Conservation (phyloP, 768 basidiomycete genomes). For the Phanerochaete carnosa region DNA sequence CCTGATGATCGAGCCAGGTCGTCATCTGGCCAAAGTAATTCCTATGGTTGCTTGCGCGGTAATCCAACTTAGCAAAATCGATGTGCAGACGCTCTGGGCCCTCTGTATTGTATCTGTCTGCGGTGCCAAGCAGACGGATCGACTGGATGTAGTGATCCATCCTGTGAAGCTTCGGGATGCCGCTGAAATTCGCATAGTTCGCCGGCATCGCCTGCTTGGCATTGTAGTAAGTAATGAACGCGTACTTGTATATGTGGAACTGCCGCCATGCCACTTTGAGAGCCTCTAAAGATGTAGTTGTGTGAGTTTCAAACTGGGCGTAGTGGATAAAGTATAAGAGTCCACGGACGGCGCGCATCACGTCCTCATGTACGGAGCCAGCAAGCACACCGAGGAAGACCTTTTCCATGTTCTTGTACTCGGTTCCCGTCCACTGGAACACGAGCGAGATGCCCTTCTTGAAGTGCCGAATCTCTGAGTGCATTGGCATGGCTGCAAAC, state of each 20-base stretch:
- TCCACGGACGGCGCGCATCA: constrained; percentile 26
- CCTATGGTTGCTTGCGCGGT: constrained; percentile 20
- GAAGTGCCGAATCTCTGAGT: constrained; percentile 15
- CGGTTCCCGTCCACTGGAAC: too few relatives aligned
- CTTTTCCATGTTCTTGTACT: too few relatives aligned
- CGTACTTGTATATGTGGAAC: too few relatives aligned
- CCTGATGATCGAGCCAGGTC: constrained; percentile 14
- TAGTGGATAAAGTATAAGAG: constrained; percentile 38
- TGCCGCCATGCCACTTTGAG: too few relatives aligned
- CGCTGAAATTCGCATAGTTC: too few relatives aligned
- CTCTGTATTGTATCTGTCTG: too few relatives aligned
- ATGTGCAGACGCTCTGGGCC: constrained; percentile 26
- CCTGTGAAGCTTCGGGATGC: constrained; percentile 25
- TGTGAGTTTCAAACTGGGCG: constrained; percentile 33
- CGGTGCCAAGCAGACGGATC: constrained; percentile 15
- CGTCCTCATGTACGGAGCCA: constrained; percentile 7
- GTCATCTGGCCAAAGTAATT: constrained; percentile 25
- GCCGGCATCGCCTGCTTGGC: too few relatives aligned
- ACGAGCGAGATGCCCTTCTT: too few relatives aligned
- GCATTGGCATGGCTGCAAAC: constrained; percentile 24
- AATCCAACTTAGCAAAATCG: constrained; percentile 25
- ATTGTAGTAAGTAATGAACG: too few relatives aligned
- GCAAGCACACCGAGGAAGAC: too few relatives aligned
- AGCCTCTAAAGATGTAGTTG: too few relatives aligned
- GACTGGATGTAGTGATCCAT: constrained; percentile 17